Evolutionary conservation across 768 basidiomycete genomes (phyloP), one percentile per base, ranked within the genome.

Genomic region (Piloderma croceum): DNA sequence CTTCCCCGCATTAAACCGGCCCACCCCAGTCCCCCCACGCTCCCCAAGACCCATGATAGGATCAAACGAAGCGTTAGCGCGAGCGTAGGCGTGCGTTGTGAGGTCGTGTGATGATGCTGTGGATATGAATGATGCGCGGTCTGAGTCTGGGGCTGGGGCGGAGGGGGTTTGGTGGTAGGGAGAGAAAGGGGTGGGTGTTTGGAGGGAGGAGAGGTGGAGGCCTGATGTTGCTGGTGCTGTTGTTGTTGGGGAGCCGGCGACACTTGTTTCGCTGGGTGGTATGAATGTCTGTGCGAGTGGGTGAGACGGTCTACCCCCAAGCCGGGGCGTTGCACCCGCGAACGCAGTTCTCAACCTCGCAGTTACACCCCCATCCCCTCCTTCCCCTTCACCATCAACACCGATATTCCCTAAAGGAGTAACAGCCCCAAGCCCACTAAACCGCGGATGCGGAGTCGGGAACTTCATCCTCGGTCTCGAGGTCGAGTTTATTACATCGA

Each of bases 101-200:
- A 94, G 68, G 56, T 94, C 90, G 48, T 93, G 86, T 18, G 91
- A 91, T 1, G 89, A 90, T 1, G 85, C 77, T 1, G 84, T 89
- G 3, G 89, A 90, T 34, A 87, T 68, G 58, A 84, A 79, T 2
- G 89, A 90, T 1, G 70, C 76, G 29, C 74, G 69, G 44, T 81
- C 82, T 7, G 60, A 61, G 43, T 80, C 79, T 40, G 73, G 73
- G 7, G 69, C 70, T 3, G 48, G 51, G 24, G 56, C 47, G 2
- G 59, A 54, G 9, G 27, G 27, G 9, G 27, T 29, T 15, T 29
- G 27, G n/a, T n/a, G n/a, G n/a, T n/a, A n/a, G n/a, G n/a, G n/a
- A 9, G 27, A 29, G 3, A 52, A 61, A 7, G 73, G 60, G 2
- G 60, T 63, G 7, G 46, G 38, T 18, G 42, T 39, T 18, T 53